Evolutionary conservation across 164 flowering plant species (phyloP).

Genomic region (Liriodendron chinense): DNA sequence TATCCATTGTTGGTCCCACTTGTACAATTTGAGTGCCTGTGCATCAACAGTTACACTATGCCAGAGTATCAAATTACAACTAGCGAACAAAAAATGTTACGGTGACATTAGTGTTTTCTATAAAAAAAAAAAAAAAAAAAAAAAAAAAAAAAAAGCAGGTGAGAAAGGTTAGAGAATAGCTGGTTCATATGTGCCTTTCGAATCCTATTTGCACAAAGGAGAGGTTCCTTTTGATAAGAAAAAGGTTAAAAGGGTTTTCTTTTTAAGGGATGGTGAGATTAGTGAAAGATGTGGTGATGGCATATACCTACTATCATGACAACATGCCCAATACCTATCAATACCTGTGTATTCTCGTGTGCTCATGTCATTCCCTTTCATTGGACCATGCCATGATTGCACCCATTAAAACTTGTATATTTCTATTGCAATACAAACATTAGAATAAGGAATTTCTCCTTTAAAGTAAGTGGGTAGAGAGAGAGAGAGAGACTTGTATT

Average conservation of each 20-base stretch:
- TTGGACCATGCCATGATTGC: conserved; percentile 8
- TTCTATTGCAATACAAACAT: background rate
- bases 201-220: background rate
- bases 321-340: background rate
- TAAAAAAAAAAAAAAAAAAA: no score
- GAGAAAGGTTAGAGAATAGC: background rate
- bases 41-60: no score
- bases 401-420: background rate
- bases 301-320: background rate
- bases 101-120: no score
- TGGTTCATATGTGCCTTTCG: background rate
- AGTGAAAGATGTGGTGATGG: background rate
- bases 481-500: background rate
- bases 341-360: background rate
- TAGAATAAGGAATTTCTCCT: background rate
- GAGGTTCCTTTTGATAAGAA: background rate
- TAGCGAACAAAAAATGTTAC: no score
- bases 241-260: background rate
- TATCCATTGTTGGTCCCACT: no score
- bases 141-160: background rate
- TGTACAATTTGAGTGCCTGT: no score
- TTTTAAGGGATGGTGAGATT: background rate
- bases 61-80: no score
- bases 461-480: conserved; percentile 1
- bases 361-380: background rate